A percentile compares a stretch with the other conserved stretches of the same genome.
phyloP scores from a whole-genome alignment of 1,139 yeast genomes.

The Yamadazyma atmosphaerica region DNA sequence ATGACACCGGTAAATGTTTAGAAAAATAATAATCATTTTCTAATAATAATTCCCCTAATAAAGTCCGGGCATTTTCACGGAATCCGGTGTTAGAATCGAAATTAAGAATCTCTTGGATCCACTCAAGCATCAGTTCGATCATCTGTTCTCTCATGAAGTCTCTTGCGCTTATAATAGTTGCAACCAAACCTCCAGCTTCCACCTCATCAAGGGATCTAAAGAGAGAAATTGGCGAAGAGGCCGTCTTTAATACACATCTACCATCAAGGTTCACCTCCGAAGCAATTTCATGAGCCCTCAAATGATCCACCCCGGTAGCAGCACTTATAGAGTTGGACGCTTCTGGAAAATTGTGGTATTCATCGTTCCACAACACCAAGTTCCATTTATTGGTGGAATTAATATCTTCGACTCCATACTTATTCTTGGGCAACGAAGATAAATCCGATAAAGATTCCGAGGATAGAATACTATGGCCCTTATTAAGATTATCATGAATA shows the following conservation, averaged over 20 bases:
- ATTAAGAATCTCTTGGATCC: slow-evolving; percentile 48
- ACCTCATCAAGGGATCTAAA: slow-evolving; percentile 31
- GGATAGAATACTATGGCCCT: slow-evolving; percentile 19
- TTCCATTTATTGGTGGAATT: slow-evolving; percentile 36
- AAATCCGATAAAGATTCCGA: slow-evolving; percentile 27
- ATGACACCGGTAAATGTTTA: slow-evolving; percentile 26
- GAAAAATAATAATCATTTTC: slow-evolving; percentile 27
- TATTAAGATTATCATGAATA: slow-evolving; percentile 29
- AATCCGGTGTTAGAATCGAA: slow-evolving; percentile 25
- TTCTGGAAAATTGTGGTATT: slow-evolving; percentile 56
- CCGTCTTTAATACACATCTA: slow-evolving; percentile 26
- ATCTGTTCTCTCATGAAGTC: slow-evolving; percentile 52
- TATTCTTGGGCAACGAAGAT: slow-evolving; percentile 27
- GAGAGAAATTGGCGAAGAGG: slow-evolving; percentile 20
- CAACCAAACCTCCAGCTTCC: slow-evolving; percentile 53
- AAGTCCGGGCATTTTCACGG: slow-evolving; percentile 22
- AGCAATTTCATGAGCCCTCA: slow-evolving; percentile 34
- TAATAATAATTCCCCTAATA: slow-evolving; percentile 30
- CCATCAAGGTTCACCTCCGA: slow-evolving; percentile 35
- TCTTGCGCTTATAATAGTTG: slow-evolving; percentile 49
- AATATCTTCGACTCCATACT: slow-evolving; percentile 28
- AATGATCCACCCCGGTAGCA: slow-evolving; percentile 28
- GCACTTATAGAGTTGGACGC: slow-evolving; percentile 44
- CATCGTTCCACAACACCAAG: slow-evolving; percentile 72
- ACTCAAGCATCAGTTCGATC: slow-evolving; percentile 42